Evolutionary conservation across 2,329 filamentous ascomycete species (phyloP), one percentile per base, ranked within the genome.

Genomic region (Talaromyces sp.): DNA sequence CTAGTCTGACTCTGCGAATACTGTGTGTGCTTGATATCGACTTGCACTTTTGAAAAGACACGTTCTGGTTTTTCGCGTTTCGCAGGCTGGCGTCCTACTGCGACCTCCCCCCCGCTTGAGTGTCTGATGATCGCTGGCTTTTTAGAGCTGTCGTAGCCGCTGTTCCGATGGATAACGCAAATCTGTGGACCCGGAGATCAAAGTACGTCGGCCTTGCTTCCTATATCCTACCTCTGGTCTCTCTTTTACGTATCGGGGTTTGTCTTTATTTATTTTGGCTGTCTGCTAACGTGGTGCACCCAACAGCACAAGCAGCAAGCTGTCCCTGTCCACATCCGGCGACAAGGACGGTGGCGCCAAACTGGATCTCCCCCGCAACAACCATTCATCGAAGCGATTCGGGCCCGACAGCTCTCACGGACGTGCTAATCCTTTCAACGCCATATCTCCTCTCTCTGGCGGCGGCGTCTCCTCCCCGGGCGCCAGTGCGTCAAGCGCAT

Each of bases 301-400:
- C 40, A 60, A 60, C 28, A 33, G 14, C 73, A 95, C 89, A 83
- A 86, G 86, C 78, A 91, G 87, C 84, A 98, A 96, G 83, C 89
- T 97, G 78, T 96, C 92, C 69, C 85, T 98, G 66, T 89, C 92
- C 70, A 96, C 90, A 75, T 81, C 86, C 73, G 85, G 79, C 66
- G 80, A 83, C 69, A 83, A 83, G 76, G 81, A 83, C 65, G 66
- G 68, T 67, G 82, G 75, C 75, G 80, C 73, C 76, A 82, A 81
- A 80, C 79, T 81, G 75, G 81, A 82, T 73, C 79, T 82, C 76
- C 78, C 83, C 75, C 87, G 90, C 79, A 82, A 83, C 66, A 82
- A 83, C 66, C 82, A 85, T 67, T 83, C 87, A 68, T 83, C 87
- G 62, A 91, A 91, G 82, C 88, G 91, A 76, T 89, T 91, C 74